phyloP scores from a whole-genome alignment of 2,329 filamentous ascomycete species.

The Arthrobotrys iridis region DNA sequence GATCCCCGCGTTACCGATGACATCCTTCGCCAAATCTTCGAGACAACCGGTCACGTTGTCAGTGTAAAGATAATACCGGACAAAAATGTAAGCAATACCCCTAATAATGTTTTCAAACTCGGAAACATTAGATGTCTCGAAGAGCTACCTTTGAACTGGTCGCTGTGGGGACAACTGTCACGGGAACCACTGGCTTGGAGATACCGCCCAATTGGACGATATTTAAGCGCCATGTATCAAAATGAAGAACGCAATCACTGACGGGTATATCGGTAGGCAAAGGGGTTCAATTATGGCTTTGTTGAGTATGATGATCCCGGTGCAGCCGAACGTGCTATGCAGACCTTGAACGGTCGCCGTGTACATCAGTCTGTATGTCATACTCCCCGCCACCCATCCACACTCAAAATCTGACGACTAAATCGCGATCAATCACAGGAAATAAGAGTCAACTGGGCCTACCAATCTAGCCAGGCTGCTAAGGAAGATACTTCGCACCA shows the following conservation, averaged over 20 bases:
- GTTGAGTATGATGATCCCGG: constrained; percentile 98
- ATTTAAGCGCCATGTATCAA: constrained; percentile 1
- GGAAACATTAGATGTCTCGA: constrained; percentile 9
- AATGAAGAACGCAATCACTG: background rate
- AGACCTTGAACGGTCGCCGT: constrained; percentile 91
- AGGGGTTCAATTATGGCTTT: constrained; percentile 99
- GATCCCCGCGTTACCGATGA: constrained; percentile 96
- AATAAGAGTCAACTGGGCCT: constrained; percentile 99
- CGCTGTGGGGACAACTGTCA: background rate
- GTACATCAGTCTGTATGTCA: constrained; percentile 89
- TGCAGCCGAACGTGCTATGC: constrained; percentile 95
- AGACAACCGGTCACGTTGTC: constrained; percentile 97
- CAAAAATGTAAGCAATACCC: constrained; percentile 81
- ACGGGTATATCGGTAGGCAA: constrained; percentile 70
- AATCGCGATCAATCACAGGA: constrained; percentile 69
- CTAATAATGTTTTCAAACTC: constrained; percentile 9
- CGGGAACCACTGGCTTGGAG: background rate
- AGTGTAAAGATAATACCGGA: constrained; percentile 99
- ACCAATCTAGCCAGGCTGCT: constrained; percentile 90
- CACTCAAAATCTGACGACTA: constrained; percentile 16
- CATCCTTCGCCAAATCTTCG: constrained; percentile 95
- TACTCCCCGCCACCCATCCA: constrained; percentile 18
- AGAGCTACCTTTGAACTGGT: background rate
- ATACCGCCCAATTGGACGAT: constrained; percentile 1
- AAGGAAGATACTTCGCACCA: constrained; percentile 99